phyloP scores from a whole-genome alignment of 805 yeast genomes.

The Saccharomycopsis lassenensis region DNA sequence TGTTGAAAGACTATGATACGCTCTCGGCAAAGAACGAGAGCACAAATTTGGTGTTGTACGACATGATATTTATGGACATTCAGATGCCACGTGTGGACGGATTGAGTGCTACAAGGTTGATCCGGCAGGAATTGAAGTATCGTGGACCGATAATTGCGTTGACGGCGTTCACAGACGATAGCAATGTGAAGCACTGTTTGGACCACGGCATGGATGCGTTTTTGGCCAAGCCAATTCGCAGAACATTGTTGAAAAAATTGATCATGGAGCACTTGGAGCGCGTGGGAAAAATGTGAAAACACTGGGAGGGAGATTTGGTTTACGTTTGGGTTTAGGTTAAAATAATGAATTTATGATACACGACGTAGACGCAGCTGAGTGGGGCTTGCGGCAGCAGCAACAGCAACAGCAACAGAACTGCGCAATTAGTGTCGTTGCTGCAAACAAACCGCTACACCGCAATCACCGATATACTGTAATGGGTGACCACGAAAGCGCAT shows the following conservation, averaged over 20 bases:
- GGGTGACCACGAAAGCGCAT: too few relatives aligned
- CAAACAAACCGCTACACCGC: too few relatives aligned
- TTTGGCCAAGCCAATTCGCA: constrained; percentile 75
- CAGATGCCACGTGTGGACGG: constrained; percentile 97
- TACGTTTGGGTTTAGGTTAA: too few relatives aligned
- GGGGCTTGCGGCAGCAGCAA: too few relatives aligned
- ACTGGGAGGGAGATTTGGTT: too few relatives aligned
- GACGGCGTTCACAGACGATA: constrained; percentile 91
- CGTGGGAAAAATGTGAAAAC: too few relatives aligned
- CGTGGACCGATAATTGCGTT: constrained; percentile 79
- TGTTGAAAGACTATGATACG: constrained; percentile 25
- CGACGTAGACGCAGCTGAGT: too few relatives aligned
- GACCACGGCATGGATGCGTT: constrained; percentile 92
- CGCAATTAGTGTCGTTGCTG: too few relatives aligned
- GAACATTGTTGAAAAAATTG: constrained; percentile 48
- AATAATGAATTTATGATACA: too few relatives aligned
- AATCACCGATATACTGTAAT: too few relatives aligned
- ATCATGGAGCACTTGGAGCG: constrained; percentile 15
- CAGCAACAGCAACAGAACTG: too few relatives aligned
- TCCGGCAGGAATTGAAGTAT: constrained; percentile 52
- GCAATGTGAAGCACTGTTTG: constrained; percentile 75
- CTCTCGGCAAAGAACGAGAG: constrained; percentile 24
- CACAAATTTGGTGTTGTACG: constrained; percentile 23
- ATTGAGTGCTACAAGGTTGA: constrained; percentile 63
- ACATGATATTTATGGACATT: constrained; percentile 89